Evolutionary conservation across 2,329 filamentous ascomycete genomes (phyloP).

Genomic region (Sporothrix curviconia): DNA sequence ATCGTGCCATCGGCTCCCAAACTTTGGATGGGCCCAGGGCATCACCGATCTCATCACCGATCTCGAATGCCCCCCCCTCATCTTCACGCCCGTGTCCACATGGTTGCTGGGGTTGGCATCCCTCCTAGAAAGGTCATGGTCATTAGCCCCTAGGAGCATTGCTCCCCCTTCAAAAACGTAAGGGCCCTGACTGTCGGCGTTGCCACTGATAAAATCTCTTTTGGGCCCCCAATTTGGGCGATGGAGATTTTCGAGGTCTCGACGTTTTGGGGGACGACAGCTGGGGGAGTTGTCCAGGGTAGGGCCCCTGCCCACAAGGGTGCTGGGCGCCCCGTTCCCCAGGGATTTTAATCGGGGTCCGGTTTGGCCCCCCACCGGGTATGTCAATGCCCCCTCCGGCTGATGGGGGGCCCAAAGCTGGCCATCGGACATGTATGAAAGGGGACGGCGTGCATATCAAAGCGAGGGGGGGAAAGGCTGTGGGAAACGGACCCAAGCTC

Average conservation of each 20-base stretch:
- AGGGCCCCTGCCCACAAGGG: slow-evolving; percentile 10
- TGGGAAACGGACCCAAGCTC: no score
- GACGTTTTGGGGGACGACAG: slow-evolving; percentile 37
- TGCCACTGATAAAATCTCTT: no score
- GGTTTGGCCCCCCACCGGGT: slow-evolving; percentile 18
- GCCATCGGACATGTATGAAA: slow-evolving; percentile 31
- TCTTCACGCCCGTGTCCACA: slow-evolving; percentile 29
- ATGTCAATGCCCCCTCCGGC: slow-evolving; percentile 44
- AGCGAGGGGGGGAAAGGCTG: no score
- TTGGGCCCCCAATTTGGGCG: slow-evolving; percentile 38
- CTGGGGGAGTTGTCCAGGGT: slow-evolving; percentile 25
- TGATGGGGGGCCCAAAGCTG: slow-evolving; percentile 50
- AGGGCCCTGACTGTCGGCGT: no score
- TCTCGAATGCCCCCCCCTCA: slow-evolving; percentile 42
- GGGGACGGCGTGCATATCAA: no score
- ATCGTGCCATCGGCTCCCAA: slow-evolving; percentile 51
- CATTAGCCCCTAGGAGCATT: no score
- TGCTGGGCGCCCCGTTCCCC: slow-evolving; percentile 18
- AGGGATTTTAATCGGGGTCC: no score
- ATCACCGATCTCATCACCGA: slow-evolving; percentile 41
- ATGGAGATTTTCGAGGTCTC: slow-evolving; percentile 42
- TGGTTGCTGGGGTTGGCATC: background rate
- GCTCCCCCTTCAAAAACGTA: no score
- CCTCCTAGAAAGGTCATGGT: background rate
- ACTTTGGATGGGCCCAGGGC: slow-evolving; percentile 47